Evolutionary conservation across 306 rosid genomes (phyloP), one percentile per base, ranked within the genome.

Genomic region (Potentilla sterilis): DNA sequence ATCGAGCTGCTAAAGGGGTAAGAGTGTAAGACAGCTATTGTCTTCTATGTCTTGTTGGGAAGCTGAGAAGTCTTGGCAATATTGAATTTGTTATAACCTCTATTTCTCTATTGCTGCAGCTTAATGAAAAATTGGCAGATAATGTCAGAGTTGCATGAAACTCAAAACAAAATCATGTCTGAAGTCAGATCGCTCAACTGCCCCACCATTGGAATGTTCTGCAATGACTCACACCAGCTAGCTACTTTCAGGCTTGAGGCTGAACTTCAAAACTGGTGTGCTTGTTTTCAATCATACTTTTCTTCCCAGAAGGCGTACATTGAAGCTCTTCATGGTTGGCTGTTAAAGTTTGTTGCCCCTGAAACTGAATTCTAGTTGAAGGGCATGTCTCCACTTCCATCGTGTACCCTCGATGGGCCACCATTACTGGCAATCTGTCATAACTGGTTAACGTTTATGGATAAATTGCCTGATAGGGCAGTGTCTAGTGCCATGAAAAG

Each of bases 1-100:
- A 79, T 88, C 28, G 93, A 91, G 75, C 89, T 91, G 2, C 47
- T 91, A 46, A 85, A 85, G 64, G 96, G 96, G 93, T 91, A 85
- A 77, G 91, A 80, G 96, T 93, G 93, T 91, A 85, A 77, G 91
- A 80, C 76, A 38, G 15, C 51, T 62, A 38, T 22, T 44, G 16
- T 54, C 28, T 18, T 28, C 42, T 63, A 12, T 34, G 69, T 21
- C 22, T 52, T 52, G 6, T 40, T 44, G 9, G 37, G 12, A 44
- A 74, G 42, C 44, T 59, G 42, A 63, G 37, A 48, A 48, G 24
- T 37, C 41, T 13, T 59, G 40, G 12, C 24, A 6, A 48, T 35
- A 18, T 49, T 9, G 18, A 18, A 32, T 49, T 51, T 75, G 12
- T 66, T 76, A 13, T 71, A 63, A 40, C 52, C 34, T 78, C 58